Evolutionary conservation across 805 yeast species (phyloP).

Genomic region (Wickerhamomyces queroliae): DNA sequence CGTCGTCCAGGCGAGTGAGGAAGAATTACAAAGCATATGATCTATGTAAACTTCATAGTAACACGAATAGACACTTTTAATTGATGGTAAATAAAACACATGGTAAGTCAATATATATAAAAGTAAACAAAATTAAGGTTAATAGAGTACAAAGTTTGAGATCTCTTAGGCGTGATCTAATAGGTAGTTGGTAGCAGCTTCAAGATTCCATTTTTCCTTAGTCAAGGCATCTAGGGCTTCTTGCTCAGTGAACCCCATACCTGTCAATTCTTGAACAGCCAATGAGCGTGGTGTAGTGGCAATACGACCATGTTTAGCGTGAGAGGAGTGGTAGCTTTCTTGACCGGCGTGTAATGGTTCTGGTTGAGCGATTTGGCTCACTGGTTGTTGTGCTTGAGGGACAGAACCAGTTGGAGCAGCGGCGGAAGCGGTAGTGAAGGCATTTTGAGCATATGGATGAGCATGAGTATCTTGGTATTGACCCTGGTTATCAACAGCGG

Average conservation of each 20-base stretch:
- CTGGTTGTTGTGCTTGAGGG: slow-evolving; percentile 6
- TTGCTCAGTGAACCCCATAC: slow-evolving; percentile 79
- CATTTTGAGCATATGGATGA: slow-evolving; percentile 8
- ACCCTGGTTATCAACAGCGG: slow-evolving; percentile 4
- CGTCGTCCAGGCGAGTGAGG: not conserved
- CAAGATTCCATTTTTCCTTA: slow-evolving; percentile 67
- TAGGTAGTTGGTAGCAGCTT: slow-evolving; percentile 81
- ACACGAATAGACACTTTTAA: not conserved
- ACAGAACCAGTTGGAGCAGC: slow-evolving; percentile 3
- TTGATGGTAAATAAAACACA: not conserved
- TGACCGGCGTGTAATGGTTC: slow-evolving; percentile 3
- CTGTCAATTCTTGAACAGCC: slow-evolving; percentile 72
- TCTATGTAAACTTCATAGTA: not conserved
- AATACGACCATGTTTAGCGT: slow-evolving; percentile 23
- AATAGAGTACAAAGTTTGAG: not conserved
- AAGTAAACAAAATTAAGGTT: not conserved
- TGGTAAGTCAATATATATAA: not conserved
- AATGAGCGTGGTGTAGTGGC: slow-evolving; percentile 42
- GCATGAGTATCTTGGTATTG: slow-evolving; percentile 13
- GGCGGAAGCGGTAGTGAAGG: not conserved
- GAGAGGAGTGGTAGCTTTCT: not conserved
- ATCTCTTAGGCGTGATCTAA: slow-evolving; percentile 52
- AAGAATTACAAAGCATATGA: not conserved
- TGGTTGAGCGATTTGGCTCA: slow-evolving; percentile 2
- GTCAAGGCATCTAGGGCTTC: slow-evolving; percentile 66